Conservation (phyloP, 2,329 filamentous ascomycete genomes). For the Bretziella fagacearum region DNA sequence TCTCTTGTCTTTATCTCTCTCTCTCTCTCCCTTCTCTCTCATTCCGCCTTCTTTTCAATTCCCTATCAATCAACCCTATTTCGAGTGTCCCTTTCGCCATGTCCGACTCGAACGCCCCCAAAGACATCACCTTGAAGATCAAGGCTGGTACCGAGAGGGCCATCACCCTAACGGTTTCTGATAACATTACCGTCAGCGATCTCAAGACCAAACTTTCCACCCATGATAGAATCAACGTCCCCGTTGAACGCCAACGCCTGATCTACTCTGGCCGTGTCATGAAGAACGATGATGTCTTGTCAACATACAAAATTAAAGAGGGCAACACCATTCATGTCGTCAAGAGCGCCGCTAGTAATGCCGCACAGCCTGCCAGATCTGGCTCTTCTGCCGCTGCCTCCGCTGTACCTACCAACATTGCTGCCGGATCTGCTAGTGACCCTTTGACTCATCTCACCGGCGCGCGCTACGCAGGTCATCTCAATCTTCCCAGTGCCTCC, state of each 20-base stretch:
- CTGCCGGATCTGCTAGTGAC: constrained; percentile 71
- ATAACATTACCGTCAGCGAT: constrained; percentile 61
- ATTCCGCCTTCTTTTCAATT: constrained; percentile 21
- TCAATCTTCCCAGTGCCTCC: constrained; percentile 70
- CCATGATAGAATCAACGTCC: constrained; percentile 69
- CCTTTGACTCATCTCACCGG: constrained; percentile 80
- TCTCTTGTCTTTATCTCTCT: background rate
- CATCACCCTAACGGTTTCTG: constrained; percentile 64
- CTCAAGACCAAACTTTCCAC: constrained; percentile 78
- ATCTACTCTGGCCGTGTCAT: constrained; percentile 96
- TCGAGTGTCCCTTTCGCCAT: constrained; percentile 31
- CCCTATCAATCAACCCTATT: background rate
- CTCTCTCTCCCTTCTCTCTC: background rate
- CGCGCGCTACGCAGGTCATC: constrained; percentile 81
- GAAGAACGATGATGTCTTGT: constrained; percentile 80
- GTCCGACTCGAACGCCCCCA: constrained; percentile 42
- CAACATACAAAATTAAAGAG: constrained; percentile 83
- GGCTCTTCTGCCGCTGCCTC: constrained; percentile 27
- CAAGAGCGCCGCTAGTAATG: constrained; percentile 85
- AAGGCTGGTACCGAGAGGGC: constrained; percentile 89
- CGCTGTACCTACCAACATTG: constrained; percentile 54
- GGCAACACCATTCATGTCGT: constrained; percentile 94
- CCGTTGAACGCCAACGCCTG: constrained; percentile 74
- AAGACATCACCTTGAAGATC: constrained; percentile 85
- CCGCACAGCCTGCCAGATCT: constrained; percentile 27